These are phyloP conservation scores for Aaosphaeria arxii DNA, from an alignment of 2,329 filamentous ascomycete species.

Conservation along the genomic window DNA sequence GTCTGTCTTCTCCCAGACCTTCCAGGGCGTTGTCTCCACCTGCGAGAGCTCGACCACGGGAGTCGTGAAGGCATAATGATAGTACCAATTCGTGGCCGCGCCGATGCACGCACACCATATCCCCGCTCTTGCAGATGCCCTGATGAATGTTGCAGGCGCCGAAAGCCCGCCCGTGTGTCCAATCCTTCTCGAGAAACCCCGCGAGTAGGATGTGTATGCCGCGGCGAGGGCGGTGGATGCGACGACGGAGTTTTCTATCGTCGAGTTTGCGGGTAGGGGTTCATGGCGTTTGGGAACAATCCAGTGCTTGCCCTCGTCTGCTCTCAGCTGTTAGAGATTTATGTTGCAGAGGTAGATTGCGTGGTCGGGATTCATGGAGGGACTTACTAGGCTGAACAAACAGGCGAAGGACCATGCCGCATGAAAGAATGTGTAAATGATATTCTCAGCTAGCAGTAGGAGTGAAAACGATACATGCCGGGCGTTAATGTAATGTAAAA, in stretches of 20 bases:
- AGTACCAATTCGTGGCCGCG: constrained; percentile 22
- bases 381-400: constrained; percentile 25
- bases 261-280: constrained; percentile 25
- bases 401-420: constrained; percentile 22
- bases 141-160: constrained; percentile 17
- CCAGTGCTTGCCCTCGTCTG: constrained; percentile 25
- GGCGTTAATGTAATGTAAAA: no score
- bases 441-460: background rate
- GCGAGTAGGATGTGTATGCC: constrained; percentile 21
- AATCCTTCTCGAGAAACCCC: constrained; percentile 11
- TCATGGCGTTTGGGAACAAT: constrained; percentile 23
- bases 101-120: constrained; percentile 17
- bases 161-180: constrained; percentile 8
- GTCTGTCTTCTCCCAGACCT: constrained; percentile 21
- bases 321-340: background rate
- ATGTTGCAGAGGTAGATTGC: background rate
- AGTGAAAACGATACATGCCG: background rate
- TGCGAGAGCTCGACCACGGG: constrained; percentile 1
- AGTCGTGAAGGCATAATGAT: constrained; percentile 17
- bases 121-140: constrained; percentile 19
- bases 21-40: constrained; percentile 12
- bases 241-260: constrained; percentile 20
- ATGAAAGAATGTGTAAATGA: background rate
- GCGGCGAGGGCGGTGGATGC: constrained; percentile 23
- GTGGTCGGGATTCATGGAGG: background rate